Evolutionary conservation across 495 filamentous ascomycete genomes (phyloP), one percentile per base, ranked within the genome.

Genomic region (Aspergillus wentii): DNA sequence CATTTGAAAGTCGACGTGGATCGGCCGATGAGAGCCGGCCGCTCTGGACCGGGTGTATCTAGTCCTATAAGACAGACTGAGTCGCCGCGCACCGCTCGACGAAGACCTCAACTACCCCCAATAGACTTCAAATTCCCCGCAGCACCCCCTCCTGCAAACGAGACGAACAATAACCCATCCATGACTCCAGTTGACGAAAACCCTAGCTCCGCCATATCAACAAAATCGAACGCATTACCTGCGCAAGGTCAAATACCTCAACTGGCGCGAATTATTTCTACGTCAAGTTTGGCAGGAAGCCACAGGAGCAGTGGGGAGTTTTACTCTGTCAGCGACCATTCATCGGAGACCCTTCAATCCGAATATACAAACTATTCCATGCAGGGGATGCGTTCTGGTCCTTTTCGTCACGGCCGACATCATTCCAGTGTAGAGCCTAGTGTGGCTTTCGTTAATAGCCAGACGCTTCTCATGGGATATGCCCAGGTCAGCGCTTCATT

Each of bases 381-480:
- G 5, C 69, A 68, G 32, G 57, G 72, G 18, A 54, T 66, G 11
- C 55, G 59, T 11, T 26, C 62, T 59, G 40, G 61, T 8, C 66
- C 72, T 46, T 46, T 75, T 23, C 54, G 73, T 8, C 84, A 88
- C 57, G 59, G 56, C 19, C 77, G 85, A 28, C 74, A 80, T 46
- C 66, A 66, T 45, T 89, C 86, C 17, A 79, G 65, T 45, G 50
- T 84, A 14, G 62, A 66, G 2, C 50, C 65, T 5, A 62, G 58
- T 30, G 61, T 52, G 30, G 62, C 69, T 15, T 52, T 65, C 63
- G 44, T 44, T 44, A 43, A 80, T 66, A 51, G 76, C 31, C 88
- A 97, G 62, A 78, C 83, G 11, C 62, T 98, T 35, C 90, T 98
- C 80, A 97, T 98, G 92, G 92, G 90, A 8, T 98, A 94, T 64